A percentile compares a stretch with the other conserved stretches of the same genome.
These are phyloP conservation scores for Mycosphaerella sp. DNA, from an alignment of 2,329 filamentous ascomycete genomes.

Conservation along the genomic window DNA sequence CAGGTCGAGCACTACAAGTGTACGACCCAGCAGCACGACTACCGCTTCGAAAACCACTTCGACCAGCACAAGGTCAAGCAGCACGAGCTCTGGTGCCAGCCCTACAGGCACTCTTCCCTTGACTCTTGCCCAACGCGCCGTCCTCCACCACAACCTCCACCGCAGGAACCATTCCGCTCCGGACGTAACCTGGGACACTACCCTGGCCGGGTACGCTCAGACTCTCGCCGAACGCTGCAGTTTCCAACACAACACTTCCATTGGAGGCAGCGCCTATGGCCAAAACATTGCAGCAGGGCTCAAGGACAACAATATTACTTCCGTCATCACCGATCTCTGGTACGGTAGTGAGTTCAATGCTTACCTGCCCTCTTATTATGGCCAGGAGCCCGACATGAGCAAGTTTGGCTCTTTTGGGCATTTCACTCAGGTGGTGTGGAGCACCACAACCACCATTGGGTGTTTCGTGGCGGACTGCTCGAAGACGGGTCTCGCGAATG, in stretches of 20 bases:
- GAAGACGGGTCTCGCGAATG: conserved; percentile 38
- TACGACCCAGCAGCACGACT: neutral
- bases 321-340: conserved; percentile 71
- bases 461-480: conserved; percentile 54
- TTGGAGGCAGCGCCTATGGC: conserved; percentile 64
- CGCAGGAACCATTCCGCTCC: conserved; percentile 21
- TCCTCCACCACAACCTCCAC: conserved; percentile 16
- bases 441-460: conserved; percentile 52
- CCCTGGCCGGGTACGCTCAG: conserved; percentile 57
- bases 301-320: conserved; percentile 49
- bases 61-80: neutral
- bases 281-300: conserved; percentile 79
- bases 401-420: conserved; percentile 63
- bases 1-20: neutral
- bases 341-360: conserved; percentile 70
- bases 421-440: conserved; percentile 68
- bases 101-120: neutral
- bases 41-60: neutral
- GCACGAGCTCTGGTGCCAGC: neutral
- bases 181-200: conserved; percentile 57
- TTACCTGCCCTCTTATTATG: conserved; percentile 39
- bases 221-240: conserved; percentile 59
- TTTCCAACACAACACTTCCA: conserved; percentile 68
- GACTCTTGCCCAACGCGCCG: neutral
- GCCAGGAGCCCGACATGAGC: conserved; percentile 50